phyloP scores from a whole-genome alignment of 1,284 basidiomycete genomes.

The Vanrija humicola region DNA sequence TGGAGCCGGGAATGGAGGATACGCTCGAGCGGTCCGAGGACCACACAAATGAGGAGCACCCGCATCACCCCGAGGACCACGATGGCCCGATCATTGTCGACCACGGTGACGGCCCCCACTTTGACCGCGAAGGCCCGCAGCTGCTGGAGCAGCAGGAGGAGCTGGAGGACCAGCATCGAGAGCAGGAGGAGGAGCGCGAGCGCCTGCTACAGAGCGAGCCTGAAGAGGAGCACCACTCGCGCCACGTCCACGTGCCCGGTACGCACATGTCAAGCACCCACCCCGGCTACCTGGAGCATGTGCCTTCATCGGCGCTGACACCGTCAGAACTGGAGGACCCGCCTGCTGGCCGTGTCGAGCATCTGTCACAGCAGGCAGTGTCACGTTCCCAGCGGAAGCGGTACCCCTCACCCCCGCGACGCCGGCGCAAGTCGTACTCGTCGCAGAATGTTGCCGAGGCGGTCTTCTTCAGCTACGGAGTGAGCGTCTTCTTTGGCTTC shows the following conservation, averaged over 20 bases:
- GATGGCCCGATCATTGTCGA: no score
- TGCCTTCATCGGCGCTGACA: slow-evolving; percentile 27
- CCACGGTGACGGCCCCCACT: background rate
- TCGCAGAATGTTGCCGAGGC: slow-evolving; percentile 64
- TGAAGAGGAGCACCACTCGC: background rate
- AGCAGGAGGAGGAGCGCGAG: slow-evolving; percentile 1
- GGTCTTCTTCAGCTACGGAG: slow-evolving; percentile 74
- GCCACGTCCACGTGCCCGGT: slow-evolving; percentile 11
- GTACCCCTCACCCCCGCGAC: slow-evolving; percentile 7
- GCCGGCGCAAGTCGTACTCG: slow-evolving; percentile 6
- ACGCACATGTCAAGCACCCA: slow-evolving; percentile 31
- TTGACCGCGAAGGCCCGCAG: background rate
- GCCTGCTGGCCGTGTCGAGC: background rate
- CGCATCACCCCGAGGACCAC: background rate
- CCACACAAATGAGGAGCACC: background rate
- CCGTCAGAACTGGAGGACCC: slow-evolving; percentile 21
- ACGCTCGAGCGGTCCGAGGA: background rate
- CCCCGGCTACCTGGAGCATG: slow-evolving; percentile 32
- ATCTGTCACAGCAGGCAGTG: background rate
- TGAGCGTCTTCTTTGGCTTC: slow-evolving; percentile 83
- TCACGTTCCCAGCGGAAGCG: background rate
- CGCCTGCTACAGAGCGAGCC: background rate
- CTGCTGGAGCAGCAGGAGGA: background rate
- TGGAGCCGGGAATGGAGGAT: slow-evolving; percentile 4
- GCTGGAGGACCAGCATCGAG: background rate